Evolutionary conservation across 306 rosid genomes (phyloP).

Genomic region (Boehmeria nivea): DNA sequence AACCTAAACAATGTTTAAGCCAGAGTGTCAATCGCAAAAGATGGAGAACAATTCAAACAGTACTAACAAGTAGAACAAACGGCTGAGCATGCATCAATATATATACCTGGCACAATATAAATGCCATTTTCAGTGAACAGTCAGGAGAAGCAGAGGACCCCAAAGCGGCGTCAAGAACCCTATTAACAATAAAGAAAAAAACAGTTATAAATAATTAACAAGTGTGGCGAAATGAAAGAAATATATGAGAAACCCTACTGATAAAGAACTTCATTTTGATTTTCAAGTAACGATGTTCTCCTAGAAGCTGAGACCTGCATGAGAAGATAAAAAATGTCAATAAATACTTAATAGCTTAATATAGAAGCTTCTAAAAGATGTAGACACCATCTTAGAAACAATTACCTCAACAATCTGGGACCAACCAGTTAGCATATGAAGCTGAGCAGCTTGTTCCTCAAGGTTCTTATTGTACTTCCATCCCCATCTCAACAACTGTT

Average conservation of each 20-base stretch:
- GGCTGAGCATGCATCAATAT: not conserved
- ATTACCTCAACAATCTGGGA: slow-evolving; percentile 90
- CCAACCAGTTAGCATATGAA: slow-evolving; percentile 96
- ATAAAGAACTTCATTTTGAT: slow-evolving; percentile 77
- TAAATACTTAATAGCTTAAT: too few species aligned
- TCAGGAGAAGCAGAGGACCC: slow-evolving; percentile 92
- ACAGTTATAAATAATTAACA: slow-evolving; percentile 12
- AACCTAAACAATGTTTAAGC: slow-evolving; percentile 46
- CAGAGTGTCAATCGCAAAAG: slow-evolving; percentile 13
- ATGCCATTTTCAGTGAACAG: slow-evolving; percentile 93
- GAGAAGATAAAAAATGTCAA: not conserved
- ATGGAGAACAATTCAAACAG: slow-evolving; percentile 7
- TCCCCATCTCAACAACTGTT: slow-evolving; percentile 93
- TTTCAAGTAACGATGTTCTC: slow-evolving; percentile 74
- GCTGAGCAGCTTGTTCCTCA: slow-evolving; percentile 99
- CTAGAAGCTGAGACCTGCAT: slow-evolving; percentile 74
- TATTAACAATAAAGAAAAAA: slow-evolving; percentile 26
- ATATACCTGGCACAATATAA: slow-evolving; percentile 75
- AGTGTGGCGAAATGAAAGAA: not conserved
- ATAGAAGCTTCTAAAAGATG: not conserved
- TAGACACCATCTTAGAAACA: slow-evolving; percentile 10
- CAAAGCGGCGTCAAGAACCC: slow-evolving; percentile 78
- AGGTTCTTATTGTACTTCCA: slow-evolving; percentile 97
- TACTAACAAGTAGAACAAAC: slow-evolving; percentile 8
- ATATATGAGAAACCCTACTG: slow-evolving; percentile 50